phyloP scores from a whole-genome alignment of 2,329 filamentous ascomycete species.

The Talaromyces sp. region DNA sequence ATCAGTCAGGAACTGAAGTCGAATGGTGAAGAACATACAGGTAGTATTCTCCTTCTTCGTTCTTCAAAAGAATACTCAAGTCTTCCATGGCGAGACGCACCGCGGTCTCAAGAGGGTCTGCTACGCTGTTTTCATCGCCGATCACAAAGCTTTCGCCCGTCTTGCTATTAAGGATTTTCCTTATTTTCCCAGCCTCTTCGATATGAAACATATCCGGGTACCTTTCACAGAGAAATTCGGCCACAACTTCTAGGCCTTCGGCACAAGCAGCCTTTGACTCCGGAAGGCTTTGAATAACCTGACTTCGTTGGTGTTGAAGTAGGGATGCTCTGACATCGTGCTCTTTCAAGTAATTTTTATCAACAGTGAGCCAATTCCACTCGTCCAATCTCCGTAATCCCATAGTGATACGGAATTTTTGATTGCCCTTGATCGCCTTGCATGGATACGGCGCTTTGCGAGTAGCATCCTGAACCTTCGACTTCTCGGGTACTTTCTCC shows the following conservation, averaged over 20 bases:
- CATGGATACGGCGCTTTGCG: conserved; percentile 37
- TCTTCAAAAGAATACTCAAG: conserved; percentile 48
- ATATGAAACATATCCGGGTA: conserved; percentile 46
- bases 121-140: conserved; percentile 30
- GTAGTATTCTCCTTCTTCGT: conserved; percentile 47
- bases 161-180: conserved; percentile 42
- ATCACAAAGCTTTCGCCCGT: conserved; percentile 45
- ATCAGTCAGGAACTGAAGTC: conserved; percentile 4
- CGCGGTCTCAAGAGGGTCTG: conserved; percentile 50
- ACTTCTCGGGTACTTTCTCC: conserved; percentile 3
- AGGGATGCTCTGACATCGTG: conserved; percentile 43
- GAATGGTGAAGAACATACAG: conserved; percentile 35
- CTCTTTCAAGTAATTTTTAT: conserved; percentile 46
- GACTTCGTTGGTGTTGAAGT: conserved; percentile 35
- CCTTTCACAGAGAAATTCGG: conserved; percentile 43
- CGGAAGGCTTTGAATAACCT: conserved; percentile 47
- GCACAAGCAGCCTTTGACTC: conserved; percentile 46
- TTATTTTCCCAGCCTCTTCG: conserved; percentile 25
- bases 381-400: conserved; percentile 47
- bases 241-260: conserved; percentile 48
- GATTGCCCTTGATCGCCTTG: conserved; percentile 38
- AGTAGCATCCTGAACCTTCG: conserved; percentile 28
- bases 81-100: conserved; percentile 53
- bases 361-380: conserved; percentile 50
- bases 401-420: conserved; percentile 46